Base-by-base conservation (phyloP, 768 basidiomycete species). In the Piloderma croceum region DNA sequence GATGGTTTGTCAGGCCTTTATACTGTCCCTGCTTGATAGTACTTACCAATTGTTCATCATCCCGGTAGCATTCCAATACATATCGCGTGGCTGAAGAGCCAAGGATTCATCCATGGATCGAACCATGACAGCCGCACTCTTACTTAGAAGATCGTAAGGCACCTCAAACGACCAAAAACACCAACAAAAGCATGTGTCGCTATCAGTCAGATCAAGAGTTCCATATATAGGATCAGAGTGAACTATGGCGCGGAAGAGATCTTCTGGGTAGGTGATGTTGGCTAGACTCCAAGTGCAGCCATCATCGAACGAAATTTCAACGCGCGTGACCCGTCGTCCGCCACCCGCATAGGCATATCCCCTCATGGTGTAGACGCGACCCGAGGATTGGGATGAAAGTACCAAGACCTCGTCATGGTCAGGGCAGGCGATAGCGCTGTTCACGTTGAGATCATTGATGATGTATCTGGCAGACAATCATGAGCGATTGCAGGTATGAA, bases 261-360 rank as follows among this genome's bases (percentile, higher is more conserved):
- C 77, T 52, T 78, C 77, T 1, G 71, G 75, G 11, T 33, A 39
- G 15, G 34, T 15, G 29, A 73, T 56, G n/a, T 51, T 49, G 5
- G 69, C 67, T 12, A 77, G 57, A 6, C 34, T 44, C 79, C 79
- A 81, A 2, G 63, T 63, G 13, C 42, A 41, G 2, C 77, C 79
- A 18, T 74, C 68, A 45, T 81, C 76, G 6, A 75, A 48, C 6
- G 76, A 74, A 29, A 81, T 39, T 44, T 83, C 79, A 20, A 81
- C 73, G 12, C 79, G 67, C 3, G 69, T 72, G 15, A 83, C 62
- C 13, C 78, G 64, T 6, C 74, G 64, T 3, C 79, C 79, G 5
- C 79, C 78, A 9, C 80, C 80, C 19, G 68, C 63, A 51, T 82
- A 83, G 3, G 79, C 79, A 40, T 81, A 82, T 4, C 80, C 80